These are phyloP conservation scores for Berkeleyomyces basicola DNA, from an alignment of 2,329 filamentous ascomycete species.

Conservation along the genomic window DNA sequence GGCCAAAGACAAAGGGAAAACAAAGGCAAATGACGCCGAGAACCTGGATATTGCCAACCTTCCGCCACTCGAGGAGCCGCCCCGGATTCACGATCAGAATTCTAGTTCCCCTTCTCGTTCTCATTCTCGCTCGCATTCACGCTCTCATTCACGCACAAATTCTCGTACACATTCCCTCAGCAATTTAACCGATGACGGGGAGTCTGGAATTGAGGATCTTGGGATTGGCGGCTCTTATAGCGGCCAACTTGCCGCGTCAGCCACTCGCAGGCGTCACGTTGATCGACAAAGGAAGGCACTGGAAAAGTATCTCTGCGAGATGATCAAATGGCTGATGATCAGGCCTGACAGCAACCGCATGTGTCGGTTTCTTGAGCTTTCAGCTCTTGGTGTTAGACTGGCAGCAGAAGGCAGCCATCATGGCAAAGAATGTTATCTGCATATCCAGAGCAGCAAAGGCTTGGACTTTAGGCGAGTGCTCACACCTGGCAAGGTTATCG, in stretches of 20 bases:
- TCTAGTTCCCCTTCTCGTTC: background rate
- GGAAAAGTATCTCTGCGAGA: constrained; percentile 78
- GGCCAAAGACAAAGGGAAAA: background rate
- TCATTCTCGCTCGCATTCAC: background rate
- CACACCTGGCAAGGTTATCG: constrained; percentile 61
- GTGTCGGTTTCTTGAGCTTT: constrained; percentile 90
- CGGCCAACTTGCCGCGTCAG: constrained; percentile 36
- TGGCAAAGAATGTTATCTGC: constrained; percentile 87
- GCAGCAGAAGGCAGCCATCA: constrained; percentile 94
- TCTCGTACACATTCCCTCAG: constrained; percentile 3
- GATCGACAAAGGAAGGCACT: constrained; percentile 72
- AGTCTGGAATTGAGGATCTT: constrained; percentile 24
- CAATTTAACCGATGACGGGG: constrained; percentile 28
- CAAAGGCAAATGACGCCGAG: background rate
- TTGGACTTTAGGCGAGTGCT: constrained; percentile 70
- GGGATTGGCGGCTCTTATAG: constrained; percentile 18
- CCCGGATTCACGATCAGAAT: constrained; percentile 10
- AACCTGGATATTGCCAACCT: background rate
- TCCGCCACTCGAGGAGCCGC: constrained; percentile 19
- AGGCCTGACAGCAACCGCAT: constrained; percentile 86
- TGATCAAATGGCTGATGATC: constrained; percentile 96
- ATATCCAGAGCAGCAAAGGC: constrained; percentile 82
- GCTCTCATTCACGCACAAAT: background rate
- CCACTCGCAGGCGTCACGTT: constrained; percentile 44
- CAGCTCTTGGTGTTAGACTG: constrained; percentile 79